Evolutionary conservation across 768 basidiomycete species (phyloP).

Genomic region (Trametes gibbosa): DNA sequence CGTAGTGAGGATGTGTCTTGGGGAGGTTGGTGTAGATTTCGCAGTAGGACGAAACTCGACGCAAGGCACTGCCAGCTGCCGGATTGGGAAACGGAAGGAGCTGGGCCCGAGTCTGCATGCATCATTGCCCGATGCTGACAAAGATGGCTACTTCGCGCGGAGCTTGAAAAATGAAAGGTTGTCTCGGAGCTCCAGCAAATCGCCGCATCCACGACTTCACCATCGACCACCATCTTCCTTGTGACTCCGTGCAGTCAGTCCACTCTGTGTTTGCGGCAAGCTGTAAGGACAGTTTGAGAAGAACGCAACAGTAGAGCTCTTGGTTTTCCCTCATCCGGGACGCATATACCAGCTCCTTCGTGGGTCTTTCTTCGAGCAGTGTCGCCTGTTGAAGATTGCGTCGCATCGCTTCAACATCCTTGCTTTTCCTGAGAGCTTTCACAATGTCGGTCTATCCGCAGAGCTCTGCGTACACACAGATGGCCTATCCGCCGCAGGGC

Average conservation of each 20-base stretch:
- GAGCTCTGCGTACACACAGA: conserved; percentile 52
- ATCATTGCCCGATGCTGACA: background rate
- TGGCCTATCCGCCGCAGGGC: conserved; percentile 46
- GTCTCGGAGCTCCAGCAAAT: conserved; percentile 8
- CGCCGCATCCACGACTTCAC: conserved; percentile 34
- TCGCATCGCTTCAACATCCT: background rate
- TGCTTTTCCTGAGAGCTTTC: conserved; percentile 6
- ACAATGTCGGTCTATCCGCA: conserved; percentile 47
- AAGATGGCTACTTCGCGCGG: conserved; percentile 26
- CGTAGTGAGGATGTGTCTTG: conserved; percentile 28
- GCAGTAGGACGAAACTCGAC: conserved; percentile 15
- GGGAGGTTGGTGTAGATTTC: conserved; percentile 30
- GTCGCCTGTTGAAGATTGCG: background rate
- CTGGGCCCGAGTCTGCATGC: conserved; percentile 21
- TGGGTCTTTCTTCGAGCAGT: conserved; percentile 1
- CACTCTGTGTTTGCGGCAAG: conserved; percentile 18
- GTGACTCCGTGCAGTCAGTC: conserved; percentile 15
- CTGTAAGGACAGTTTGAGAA: conserved; percentile 28
- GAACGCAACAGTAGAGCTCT: conserved; percentile 8
- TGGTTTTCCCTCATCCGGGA: conserved; percentile 8
- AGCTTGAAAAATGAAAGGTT: conserved; percentile 31
- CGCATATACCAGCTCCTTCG: conserved; percentile 10
- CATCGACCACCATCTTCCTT: conserved; percentile 45
- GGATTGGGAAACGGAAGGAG: conserved; percentile 23
- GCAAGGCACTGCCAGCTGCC: conserved; percentile 10